These are phyloP conservation scores for Friedmanniomyces endolithicus DNA, from an alignment of 495 filamentous ascomycete species.

Conservation along the genomic window DNA sequence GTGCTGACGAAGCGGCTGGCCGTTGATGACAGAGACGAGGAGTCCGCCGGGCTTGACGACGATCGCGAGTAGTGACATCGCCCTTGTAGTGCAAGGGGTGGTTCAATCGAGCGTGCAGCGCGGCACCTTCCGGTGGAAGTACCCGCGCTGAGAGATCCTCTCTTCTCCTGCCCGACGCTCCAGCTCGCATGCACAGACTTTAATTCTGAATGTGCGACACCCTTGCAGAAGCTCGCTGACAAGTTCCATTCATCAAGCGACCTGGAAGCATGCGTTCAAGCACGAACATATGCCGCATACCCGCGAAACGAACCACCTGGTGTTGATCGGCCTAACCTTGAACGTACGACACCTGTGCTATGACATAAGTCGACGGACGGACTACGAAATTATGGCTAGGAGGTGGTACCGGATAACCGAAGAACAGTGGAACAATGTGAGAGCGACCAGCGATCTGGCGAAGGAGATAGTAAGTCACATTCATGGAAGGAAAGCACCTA, in stretches of 20 bases:
- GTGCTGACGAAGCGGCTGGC: no score
- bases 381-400: neutral
- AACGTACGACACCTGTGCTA: neutral
- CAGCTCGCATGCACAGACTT: no score
- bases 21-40: no score
- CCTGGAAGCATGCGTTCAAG: neutral
- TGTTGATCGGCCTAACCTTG: neutral
- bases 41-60: no score
- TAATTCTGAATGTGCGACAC: no score
- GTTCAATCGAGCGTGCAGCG: no score
- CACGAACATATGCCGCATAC: neutral
- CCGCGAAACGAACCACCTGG: neutral
- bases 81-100: no score
- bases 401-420: neutral
- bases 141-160: no score
- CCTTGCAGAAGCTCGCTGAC: neutral
- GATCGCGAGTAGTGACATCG: no score
- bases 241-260: no score
- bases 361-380: neutral
- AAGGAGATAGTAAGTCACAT: neutral
- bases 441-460: neutral
- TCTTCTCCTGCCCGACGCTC: no score
- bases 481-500: neutral
- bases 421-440: neutral
- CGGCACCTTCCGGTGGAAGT: no score